Conservation (phyloP, 1,284 basidiomycete genomes). For the Puccinia polysora region DNA sequence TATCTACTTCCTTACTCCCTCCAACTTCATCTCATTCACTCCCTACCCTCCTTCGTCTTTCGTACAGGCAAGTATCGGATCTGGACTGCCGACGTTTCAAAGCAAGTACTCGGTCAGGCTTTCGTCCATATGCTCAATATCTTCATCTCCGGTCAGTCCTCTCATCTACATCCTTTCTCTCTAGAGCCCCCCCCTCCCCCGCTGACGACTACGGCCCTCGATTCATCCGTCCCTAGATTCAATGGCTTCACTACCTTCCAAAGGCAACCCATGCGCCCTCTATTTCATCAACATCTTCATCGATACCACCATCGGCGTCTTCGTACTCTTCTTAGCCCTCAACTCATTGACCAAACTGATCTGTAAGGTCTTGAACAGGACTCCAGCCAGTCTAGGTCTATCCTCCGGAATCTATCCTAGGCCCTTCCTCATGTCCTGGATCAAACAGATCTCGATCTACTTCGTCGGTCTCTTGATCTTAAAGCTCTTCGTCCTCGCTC, state of each 20-base stretch:
- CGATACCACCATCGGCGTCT: conserved; percentile 89
- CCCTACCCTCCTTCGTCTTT: background rate
- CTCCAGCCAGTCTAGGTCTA: conserved; percentile 45
- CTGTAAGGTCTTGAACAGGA: conserved; percentile 66
- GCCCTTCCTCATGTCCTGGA: conserved; percentile 62
- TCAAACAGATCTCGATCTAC: conserved; percentile 78
- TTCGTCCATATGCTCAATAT: conserved; percentile 85
- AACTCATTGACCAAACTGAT: conserved; percentile 66
- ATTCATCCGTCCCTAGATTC: conserved; percentile 63
- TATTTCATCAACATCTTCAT: conserved; percentile 93
- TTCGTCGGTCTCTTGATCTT: conserved; percentile 76
- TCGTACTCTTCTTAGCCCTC: conserved; percentile 74
- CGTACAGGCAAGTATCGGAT: conserved; percentile 36
- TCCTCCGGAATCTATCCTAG: conserved; percentile 39
- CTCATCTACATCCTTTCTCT: conserved; percentile 54
- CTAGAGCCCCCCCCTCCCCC: background rate
- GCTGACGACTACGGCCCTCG: conserved; percentile 58
- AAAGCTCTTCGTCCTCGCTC: conserved; percentile 75
- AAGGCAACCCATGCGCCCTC: conserved; percentile 49
- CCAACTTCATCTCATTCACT: background rate
- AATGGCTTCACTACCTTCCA: conserved; percentile 21
- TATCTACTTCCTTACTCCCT: background rate
- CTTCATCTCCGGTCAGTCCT: conserved; percentile 58
- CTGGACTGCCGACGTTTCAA: conserved; percentile 50
- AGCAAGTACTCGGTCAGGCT: conserved; percentile 86